Conservation (phyloP, 164 flowering plant species). For the Stephania yunnanensis region DNA sequence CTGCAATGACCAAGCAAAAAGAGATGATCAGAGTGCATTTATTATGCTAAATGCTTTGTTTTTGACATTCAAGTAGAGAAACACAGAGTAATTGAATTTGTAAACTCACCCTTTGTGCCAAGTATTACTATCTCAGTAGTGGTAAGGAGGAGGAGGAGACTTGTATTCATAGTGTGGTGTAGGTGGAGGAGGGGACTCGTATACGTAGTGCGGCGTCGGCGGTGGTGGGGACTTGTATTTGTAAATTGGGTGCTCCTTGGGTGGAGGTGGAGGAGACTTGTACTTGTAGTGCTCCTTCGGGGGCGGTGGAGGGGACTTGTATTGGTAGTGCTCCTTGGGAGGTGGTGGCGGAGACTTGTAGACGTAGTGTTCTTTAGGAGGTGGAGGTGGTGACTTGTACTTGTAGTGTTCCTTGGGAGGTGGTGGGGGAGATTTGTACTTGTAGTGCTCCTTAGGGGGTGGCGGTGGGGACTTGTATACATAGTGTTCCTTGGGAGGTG, state of each 20-base stretch:
- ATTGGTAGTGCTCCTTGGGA: neutral
- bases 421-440: neutral
- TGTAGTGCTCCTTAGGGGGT: neutral
- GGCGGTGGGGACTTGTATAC: neutral
- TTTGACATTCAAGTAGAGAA: neutral
- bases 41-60: too few relatives aligned
- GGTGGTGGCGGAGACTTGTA: constrained; percentile 10
- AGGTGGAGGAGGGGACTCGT: constrained; percentile 16
- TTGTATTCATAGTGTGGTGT: constrained; percentile 10
- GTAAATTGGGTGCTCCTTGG: constrained; percentile 9
- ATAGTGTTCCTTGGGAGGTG: neutral
- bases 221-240: constrained; percentile 21
- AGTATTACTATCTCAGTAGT: neutral
- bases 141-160: constrained; percentile 5
- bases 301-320: constrained; percentile 13
- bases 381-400: neutral
- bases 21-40: neutral
- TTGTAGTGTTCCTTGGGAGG: neutral
- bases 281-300: constrained; percentile 6
- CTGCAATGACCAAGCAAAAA: neutral
- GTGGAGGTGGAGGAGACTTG: constrained; percentile 13
- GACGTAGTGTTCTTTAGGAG: neutral
- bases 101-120: neutral
- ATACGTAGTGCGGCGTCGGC: constrained; percentile 1
- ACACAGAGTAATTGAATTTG: neutral